Evolutionary conservation across 257 asterid genomes (phyloP).

Genomic region (Lavandula angustifolia): DNA sequence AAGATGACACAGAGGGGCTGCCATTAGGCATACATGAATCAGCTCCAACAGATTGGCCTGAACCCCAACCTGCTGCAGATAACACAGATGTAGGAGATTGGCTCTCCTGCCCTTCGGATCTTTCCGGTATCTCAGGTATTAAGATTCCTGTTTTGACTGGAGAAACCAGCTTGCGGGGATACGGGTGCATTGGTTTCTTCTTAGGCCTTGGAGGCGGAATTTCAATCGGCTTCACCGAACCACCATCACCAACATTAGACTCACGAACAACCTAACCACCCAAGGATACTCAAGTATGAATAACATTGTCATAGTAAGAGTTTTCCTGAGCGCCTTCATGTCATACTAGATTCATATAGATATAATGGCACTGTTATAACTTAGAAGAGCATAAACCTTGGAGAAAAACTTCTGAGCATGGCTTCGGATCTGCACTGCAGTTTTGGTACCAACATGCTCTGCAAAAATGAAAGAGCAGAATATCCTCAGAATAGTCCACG

Average conservation of each 20-base stretch:
- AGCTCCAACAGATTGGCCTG: constrained; percentile 47
- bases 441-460: constrained; percentile 92
- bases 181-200: constrained; percentile 92
- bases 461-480: constrained; percentile 13
- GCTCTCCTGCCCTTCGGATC: constrained; percentile 47
- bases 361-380: constrained; percentile 49
- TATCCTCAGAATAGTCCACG: constrained; percentile 15
- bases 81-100: constrained; percentile 79
- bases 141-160: constrained; percentile 38
- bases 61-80: constrained; percentile 47
- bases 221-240: constrained; percentile 59
- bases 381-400: constrained; percentile 74
- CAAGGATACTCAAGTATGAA: constrained; percentile 23
- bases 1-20: constrained; percentile 52
- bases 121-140: constrained; percentile 37
- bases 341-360: constrained; percentile 46
- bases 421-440: constrained; percentile 97
- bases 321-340: constrained; percentile 44
- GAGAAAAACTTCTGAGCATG: constrained; percentile 97
- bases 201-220: constrained; percentile 99
- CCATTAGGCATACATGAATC: constrained; percentile 46
- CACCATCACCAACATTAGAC: constrained; percentile 47
- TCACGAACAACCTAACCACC: constrained; percentile 74
- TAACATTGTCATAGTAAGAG: neutral
- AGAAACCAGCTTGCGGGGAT: constrained; percentile 76